phyloP scores from a whole-genome alignment of 768 basidiomycete genomes.

The Phanerodontia chrysosporium region DNA sequence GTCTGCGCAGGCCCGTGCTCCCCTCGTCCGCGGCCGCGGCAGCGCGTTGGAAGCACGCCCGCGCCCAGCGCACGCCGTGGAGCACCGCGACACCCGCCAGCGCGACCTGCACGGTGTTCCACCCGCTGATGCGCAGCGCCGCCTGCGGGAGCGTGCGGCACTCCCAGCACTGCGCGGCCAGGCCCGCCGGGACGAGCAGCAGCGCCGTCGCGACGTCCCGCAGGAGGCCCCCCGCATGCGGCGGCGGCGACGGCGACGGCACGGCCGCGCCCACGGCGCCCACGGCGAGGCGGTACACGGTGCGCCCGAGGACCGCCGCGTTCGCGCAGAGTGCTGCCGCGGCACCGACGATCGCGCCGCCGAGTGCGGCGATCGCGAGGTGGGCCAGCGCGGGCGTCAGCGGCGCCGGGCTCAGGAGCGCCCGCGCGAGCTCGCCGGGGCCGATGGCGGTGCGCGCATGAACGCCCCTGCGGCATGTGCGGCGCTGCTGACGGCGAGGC shows the following conservation, averaged over 20 bases:
- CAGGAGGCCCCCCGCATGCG: neutral
- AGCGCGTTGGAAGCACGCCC: too few relatives aligned
- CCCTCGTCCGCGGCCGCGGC: too few relatives aligned
- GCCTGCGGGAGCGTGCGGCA: neutral
- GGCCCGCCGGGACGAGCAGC: conserved; percentile 2
- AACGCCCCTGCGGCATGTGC: neutral
- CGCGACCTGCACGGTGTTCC: neutral
- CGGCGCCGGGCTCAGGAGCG: neutral
- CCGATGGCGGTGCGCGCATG: neutral
- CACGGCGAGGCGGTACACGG: conserved; percentile 8
- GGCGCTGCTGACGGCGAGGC: conserved; percentile 8
- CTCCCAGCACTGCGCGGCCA: conserved; percentile 4
- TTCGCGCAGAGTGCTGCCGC: conserved; percentile 7
- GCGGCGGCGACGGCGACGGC: conserved; percentile 5
- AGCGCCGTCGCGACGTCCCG: conserved; percentile 8
- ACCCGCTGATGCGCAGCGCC: neutral
- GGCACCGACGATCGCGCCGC: conserved; percentile 10
- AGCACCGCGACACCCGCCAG: neutral
- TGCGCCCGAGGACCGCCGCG: conserved; percentile 9
- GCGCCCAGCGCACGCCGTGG: neutral
- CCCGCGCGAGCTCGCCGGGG: neutral
- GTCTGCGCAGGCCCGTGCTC: neutral
- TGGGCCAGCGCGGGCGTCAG: neutral
- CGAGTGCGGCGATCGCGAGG: conserved; percentile 8
- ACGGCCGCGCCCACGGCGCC: too few relatives aligned